Conservation (phyloP, 306 rosid genomes). For the Carpinus fangiana region DNA sequence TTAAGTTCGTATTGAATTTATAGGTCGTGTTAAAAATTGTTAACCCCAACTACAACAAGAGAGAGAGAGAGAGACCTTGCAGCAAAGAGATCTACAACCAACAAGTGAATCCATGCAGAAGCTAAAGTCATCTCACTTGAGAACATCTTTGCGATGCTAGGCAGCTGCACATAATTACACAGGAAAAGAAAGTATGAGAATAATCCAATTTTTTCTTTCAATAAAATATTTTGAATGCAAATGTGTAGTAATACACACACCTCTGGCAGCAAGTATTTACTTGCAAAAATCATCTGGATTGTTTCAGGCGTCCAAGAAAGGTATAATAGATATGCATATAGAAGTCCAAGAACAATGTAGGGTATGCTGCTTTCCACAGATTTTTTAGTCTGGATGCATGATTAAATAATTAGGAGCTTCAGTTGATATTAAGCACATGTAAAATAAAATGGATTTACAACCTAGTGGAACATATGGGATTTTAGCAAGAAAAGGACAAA, state of each 20-base stretch:
- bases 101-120: conserved; percentile 96
- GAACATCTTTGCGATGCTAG: conserved; percentile 84
- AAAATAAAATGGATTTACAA: not conserved
- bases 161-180: conserved; percentile 51
- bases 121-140: conserved; percentile 86
- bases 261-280: conserved; percentile 90
- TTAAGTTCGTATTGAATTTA: too few relatives aligned
- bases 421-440: not conserved
- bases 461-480: not conserved
- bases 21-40: too few relatives aligned
- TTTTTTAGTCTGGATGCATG: conserved; percentile 62
- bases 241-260: conserved; percentile 45
- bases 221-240: not conserved
- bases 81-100: conserved; percentile 90
- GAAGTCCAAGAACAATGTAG: conserved; percentile 66
- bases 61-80: conserved; percentile 63
- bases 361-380: conserved; percentile 77
- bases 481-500: conserved; percentile 2
- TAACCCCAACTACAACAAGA: not conserved
- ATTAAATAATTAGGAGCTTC: conserved; percentile 25
- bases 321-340: conserved; percentile 80
- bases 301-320: conserved; percentile 97
- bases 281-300: conserved; percentile 62
- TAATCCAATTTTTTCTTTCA: too few relatives aligned
- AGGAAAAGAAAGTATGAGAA: conserved; percentile 8